These are phyloP conservation scores for Zalerion maritima DNA, from an alignment of 495 filamentous ascomycete genomes.

Conservation along the genomic window DNA sequence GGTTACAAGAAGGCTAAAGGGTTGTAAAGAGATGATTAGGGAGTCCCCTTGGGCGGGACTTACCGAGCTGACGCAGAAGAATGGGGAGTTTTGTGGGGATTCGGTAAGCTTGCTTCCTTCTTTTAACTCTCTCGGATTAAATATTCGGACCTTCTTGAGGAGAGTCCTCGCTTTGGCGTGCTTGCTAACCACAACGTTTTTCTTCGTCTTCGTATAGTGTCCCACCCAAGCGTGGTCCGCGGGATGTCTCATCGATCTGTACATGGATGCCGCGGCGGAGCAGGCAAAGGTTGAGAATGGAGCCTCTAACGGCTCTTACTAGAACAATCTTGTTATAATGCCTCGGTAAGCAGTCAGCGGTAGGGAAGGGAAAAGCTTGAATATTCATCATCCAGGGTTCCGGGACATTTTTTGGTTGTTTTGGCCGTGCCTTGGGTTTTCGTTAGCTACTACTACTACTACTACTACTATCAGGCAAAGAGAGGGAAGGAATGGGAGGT, in stretches of 20 bases:
- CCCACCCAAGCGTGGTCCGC: conserved; percentile 95
- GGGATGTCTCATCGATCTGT: conserved; percentile 84
- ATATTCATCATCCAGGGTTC: background rate
- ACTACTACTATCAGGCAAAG: conserved; percentile 11
- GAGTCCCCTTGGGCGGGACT: conserved; percentile 80
- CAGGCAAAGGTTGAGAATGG: conserved; percentile 17
- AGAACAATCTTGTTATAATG: conserved; percentile 1
- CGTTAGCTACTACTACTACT: conserved; percentile 4
- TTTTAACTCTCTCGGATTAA: conserved; percentile 3
- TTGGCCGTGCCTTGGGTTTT: background rate
- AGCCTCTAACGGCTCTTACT: background rate
- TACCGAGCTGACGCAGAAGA: conserved; percentile 84
- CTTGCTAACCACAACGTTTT: conserved; percentile 6
- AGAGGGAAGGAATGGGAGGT: too few species aligned
- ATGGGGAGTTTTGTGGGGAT: conserved; percentile 68
- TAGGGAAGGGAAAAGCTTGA: background rate
- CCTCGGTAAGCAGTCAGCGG: conserved; percentile 1
- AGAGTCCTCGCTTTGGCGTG: background rate
- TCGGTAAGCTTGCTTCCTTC: conserved; percentile 46
- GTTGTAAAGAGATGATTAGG: conserved; percentile 64
- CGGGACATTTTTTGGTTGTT: background rate
- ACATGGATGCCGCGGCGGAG: conserved; percentile 63
- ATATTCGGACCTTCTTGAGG: background rate
- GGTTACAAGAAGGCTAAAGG: conserved; percentile 65
- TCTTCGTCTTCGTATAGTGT: too few species aligned